Percentiles rank a stretch among this genome's conserved stretches.
Conservation (phyloP, 2,329 filamentous ascomycete genomes). For the Aspergillus persii region DNA sequence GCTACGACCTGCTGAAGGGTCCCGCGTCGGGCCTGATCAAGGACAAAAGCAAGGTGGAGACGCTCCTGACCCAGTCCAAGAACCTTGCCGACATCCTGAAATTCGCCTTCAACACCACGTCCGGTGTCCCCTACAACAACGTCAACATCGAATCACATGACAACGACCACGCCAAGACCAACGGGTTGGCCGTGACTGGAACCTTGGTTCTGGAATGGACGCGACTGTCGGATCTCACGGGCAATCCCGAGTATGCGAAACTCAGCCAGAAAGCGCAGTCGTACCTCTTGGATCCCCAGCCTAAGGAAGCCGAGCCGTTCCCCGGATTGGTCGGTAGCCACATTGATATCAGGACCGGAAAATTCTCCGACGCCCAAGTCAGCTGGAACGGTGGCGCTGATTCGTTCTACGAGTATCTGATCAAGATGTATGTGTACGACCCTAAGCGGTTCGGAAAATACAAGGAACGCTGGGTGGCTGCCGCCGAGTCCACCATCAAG, state of each 20-base stretch:
- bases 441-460: conserved; percentile 61
- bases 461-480: conserved; percentile 70
- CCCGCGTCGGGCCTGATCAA: conserved; percentile 56
- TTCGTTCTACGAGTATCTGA: conserved; percentile 84
- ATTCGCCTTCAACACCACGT: conserved; percentile 73
- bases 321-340: conserved; percentile 71
- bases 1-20: conserved; percentile 65
- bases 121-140: conserved; percentile 70
- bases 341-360: conserved; percentile 63
- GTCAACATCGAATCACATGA: conserved; percentile 58
- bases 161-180: conserved; percentile 54
- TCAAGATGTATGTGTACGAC: conserved; percentile 89
- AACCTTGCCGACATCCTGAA: conserved; percentile 70
- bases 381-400: conserved; percentile 77
- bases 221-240: conserved; percentile 71
- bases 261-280: conserved; percentile 67
- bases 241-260: conserved; percentile 62
- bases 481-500: conserved; percentile 72
- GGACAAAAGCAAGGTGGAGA: conserved; percentile 51
- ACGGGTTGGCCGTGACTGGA: conserved; percentile 73
- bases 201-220: conserved; percentile 84
- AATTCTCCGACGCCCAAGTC: conserved; percentile 65
- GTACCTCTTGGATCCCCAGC: conserved; percentile 67
- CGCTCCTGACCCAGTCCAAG: conserved; percentile 65
- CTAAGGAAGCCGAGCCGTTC: conserved; percentile 65